phyloP scores from a whole-genome alignment of 108 stramenopile genomes.

The Cyclotella choctawhatcheeana region DNA sequence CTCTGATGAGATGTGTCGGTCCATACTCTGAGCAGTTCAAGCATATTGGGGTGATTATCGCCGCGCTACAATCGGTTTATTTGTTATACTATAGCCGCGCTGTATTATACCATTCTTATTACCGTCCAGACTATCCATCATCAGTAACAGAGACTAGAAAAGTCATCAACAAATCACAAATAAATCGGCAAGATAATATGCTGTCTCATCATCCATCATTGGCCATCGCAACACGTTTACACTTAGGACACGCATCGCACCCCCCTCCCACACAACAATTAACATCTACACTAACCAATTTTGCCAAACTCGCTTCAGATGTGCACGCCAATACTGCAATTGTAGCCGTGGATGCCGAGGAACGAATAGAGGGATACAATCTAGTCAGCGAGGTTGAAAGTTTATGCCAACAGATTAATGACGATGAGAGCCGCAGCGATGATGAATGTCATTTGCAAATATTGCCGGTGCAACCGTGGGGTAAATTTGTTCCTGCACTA shows the following conservation, averaged over 20 bases:
- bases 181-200: too few species aligned
- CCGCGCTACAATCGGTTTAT: too few species aligned
- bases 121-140: too few species aligned
- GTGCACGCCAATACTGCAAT: slow-evolving; percentile 40
- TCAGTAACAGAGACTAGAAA: too few species aligned
- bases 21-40: too few species aligned
- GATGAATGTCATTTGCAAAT: slow-evolving; percentile 31
- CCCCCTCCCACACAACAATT: slow-evolving; percentile 43
- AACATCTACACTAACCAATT: slow-evolving; percentile 33
- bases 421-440: background rate
- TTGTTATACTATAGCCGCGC: too few species aligned
- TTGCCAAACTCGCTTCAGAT: slow-evolving; percentile 25
- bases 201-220: slow-evolving; percentile 23
- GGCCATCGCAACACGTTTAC: slow-evolving; percentile 79
- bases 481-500: slow-evolving; percentile 88
- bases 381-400: slow-evolving; percentile 43
- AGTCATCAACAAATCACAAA: background rate
- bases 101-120: too few species aligned
- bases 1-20: too few species aligned
- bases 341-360: slow-evolving; percentile 75
- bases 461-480: slow-evolving; percentile 92
- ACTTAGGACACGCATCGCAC: slow-evolving; percentile 68
- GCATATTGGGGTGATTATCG: too few species aligned
- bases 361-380: slow-evolving; percentile 65
- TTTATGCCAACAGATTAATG: slow-evolving; percentile 43